Evolutionary conservation across 345 rosid genomes (phyloP), one percentile per base, ranked within the genome.

Genomic region (Acer saccharum): DNA sequence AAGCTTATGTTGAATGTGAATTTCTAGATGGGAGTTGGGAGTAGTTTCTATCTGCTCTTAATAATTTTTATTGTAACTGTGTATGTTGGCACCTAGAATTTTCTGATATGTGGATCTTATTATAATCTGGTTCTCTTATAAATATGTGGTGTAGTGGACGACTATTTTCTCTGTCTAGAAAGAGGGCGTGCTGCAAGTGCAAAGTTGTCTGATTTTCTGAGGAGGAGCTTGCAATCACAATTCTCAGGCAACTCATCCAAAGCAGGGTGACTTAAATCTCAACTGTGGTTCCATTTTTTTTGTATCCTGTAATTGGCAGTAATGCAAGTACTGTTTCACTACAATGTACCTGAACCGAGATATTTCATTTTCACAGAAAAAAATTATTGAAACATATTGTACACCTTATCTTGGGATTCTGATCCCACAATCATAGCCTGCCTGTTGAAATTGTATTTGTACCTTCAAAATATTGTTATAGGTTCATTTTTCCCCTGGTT

Each of bases 201-300:
- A 58, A 91, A 88, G 77, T 77, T 93, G 87, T 91, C 98, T 23
- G 89, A 88, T 85, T 89, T 93, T 78, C 89, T 93, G 7, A 82
- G 99, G 81, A 87, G 91, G 93, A 90, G 81, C 84, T 85, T 93
- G 83, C 89, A 90, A 69, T 75, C 82, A 11, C 90, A 84, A 69
- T 83, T 81, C 44, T 87, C 90, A 52, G 82, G 73, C 7, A 89
- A 86, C 73, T 65, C 77, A 67, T 89, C 85, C 32, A 87, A 83
- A 67, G 82, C 86, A 0, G 85, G 76, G 52, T 79, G 78, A 81
- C 68, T 25, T 50, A 64, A 48, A 29, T 27, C 25, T 0, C 11
- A 17, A 57, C 21, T 39, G 10, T 16, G 46, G 32, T 68, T 43
- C 72, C 50, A 4, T 35, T 32, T 32, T 32, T 13, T 48, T 65